A percentile compares a stretch with the other conserved stretches of the same genome.
Evolutionary conservation across 805 yeast species (phyloP).

Genomic region (Clavispora santaluciae): DNA sequence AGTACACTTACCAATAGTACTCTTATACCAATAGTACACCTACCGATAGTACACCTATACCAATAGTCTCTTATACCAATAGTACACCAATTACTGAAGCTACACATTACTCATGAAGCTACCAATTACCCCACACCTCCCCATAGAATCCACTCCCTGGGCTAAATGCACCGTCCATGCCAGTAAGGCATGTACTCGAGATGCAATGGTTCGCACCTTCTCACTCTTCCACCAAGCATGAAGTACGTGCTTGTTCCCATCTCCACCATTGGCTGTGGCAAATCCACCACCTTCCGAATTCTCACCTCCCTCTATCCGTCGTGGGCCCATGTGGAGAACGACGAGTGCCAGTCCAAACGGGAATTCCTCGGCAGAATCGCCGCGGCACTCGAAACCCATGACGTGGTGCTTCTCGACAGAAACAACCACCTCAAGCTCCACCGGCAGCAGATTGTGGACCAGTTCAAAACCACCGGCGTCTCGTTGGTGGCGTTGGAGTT

Average conservation of each 20-base stretch:
- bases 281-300: constrained; percentile 74
- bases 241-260: constrained; percentile 73
- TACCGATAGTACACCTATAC: no score
- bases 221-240: constrained; percentile 11
- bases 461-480: constrained; percentile 39
- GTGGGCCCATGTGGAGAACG: constrained; percentile 82
- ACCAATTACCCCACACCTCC: no score
- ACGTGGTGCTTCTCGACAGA: constrained; percentile 70
- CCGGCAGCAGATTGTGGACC: constrained; percentile 59
- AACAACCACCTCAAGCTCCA: constrained; percentile 76
- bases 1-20: no score
- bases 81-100: no score
- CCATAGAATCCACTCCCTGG: no score
- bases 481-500: constrained; percentile 69
- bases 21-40: no score
- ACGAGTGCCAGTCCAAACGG: constrained; percentile 50
- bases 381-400: constrained; percentile 23
- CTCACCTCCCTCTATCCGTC: constrained; percentile 46
- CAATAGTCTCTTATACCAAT: no score
- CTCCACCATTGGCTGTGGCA: constrained; percentile 93
- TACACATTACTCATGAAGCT: no score
- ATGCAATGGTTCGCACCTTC: no score
- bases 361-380: constrained; percentile 47
- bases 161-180: no score
- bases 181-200: no score